Percentiles rank a stretch among this genome's conserved stretches.
Evolutionary conservation across 2,329 filamentous ascomycete species (phyloP).

Genomic region (Sphaceloma murrayae): DNA sequence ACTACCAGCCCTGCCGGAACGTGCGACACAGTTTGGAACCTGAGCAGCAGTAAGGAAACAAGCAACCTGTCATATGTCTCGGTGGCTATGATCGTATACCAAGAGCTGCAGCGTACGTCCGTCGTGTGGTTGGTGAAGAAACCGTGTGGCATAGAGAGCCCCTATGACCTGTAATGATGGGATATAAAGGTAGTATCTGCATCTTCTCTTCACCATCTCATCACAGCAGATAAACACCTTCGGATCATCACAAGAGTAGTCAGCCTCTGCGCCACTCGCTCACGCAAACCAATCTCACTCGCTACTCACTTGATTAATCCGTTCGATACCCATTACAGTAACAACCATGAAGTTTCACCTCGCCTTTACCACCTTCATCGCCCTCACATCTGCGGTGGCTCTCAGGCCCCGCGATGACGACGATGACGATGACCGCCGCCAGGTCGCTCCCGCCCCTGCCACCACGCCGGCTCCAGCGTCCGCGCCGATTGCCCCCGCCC

Average conservation of each 20-base stretch:
- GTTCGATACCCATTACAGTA: background rate
- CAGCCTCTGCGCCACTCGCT: conserved; percentile 6
- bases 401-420: conserved; percentile 11
- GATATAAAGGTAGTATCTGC: conserved; percentile 6
- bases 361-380: conserved; percentile 12
- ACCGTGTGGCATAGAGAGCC: background rate
- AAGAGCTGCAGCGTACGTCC: conserved; percentile 12
- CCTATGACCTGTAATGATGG: background rate
- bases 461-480: background rate
- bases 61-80: conserved; percentile 4
- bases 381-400: conserved; percentile 8
- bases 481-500: too few relatives aligned
- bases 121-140: background rate
- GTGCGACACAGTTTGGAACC: conserved; percentile 3
- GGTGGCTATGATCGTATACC: conserved; percentile 13
- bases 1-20: conserved; percentile 6
- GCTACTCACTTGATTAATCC: conserved; percentile 1
- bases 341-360: conserved; percentile 11
- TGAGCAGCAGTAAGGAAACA: background rate
- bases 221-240: background rate
- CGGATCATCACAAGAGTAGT: background rate
- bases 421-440: conserved; percentile 5
- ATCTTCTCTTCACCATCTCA: background rate
- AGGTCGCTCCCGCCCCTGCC: background rate
- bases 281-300: conserved; percentile 1